Evolutionary conservation across 768 basidiomycete genomes (phyloP).

Genomic region (Brasilioporus rufonigricans): DNA sequence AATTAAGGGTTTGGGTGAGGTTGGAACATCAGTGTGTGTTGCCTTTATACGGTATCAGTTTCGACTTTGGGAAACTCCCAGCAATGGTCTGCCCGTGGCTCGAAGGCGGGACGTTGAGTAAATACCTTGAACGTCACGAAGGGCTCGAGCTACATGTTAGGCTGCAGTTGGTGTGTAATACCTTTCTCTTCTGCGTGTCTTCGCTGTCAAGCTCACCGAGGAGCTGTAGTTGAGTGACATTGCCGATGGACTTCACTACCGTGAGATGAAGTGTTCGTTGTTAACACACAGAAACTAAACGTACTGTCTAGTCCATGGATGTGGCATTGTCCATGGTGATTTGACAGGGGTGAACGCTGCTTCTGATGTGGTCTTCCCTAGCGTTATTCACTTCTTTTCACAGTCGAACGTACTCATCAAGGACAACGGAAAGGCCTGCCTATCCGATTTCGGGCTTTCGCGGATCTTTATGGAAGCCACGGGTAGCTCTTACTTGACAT

Average conservation of each 20-base stretch:
- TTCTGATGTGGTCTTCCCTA: background rate
- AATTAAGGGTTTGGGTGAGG: conserved; percentile 25
- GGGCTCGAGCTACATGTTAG: conserved; percentile 1
- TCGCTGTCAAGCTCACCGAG: background rate
- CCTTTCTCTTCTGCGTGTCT: background rate
- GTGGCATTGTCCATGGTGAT: conserved; percentile 42
- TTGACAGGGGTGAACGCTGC: conserved; percentile 40
- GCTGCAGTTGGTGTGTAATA: conserved; percentile 17
- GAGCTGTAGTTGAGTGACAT: conserved; percentile 14
- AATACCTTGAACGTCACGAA: conserved; percentile 19
- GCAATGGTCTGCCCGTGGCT: conserved; percentile 37
- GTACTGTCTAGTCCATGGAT: conserved; percentile 11
- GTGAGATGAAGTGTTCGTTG: conserved; percentile 1
- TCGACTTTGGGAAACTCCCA: conserved; percentile 29
- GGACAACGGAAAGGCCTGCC: conserved; percentile 26
- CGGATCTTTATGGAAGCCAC: conserved; percentile 26
- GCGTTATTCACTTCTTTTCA: background rate
- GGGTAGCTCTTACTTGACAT: conserved; percentile 24
- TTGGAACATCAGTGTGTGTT: conserved; percentile 29
- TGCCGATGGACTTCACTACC: conserved; percentile 23
- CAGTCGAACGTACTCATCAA: conserved; percentile 39
- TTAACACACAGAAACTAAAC: background rate
- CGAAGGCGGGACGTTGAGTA: conserved; percentile 28
- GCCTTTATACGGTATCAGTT: conserved; percentile 27
- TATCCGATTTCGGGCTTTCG: conserved; percentile 39